Conservation (phyloP, 108 stramenopile genomes). For the Nannochloropsis salina region DNA sequence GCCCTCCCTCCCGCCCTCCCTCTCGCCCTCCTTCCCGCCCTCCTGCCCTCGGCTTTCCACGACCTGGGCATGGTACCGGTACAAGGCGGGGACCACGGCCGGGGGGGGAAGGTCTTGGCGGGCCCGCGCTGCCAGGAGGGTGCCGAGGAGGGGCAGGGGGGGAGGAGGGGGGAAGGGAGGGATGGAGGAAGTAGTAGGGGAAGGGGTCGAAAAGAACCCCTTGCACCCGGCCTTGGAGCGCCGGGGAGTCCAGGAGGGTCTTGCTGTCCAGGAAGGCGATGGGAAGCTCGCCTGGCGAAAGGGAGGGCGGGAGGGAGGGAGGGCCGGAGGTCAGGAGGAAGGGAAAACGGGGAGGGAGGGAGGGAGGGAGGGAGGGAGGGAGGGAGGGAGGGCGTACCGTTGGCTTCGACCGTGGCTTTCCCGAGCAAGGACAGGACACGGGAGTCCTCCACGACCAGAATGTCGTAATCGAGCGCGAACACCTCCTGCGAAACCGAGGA, state of each 20-base stretch:
- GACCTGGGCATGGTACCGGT: background rate
- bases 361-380: background rate
- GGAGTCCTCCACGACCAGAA: background rate
- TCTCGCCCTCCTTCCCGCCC: no score
- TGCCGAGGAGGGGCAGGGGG: background rate
- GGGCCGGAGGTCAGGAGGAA: background rate
- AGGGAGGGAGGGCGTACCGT: conserved; percentile 1
- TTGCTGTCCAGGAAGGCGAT: background rate
- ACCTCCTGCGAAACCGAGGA: background rate
- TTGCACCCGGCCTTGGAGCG: background rate
- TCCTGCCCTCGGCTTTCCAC: no score
- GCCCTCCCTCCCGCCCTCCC: background rate
- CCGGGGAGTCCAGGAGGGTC: background rate
- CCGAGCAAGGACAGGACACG: background rate
- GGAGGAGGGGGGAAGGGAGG: background rate
- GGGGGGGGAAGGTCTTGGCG: background rate
- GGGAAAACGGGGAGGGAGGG: background rate
- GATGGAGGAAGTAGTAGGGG: background rate
- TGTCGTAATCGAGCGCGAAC: background rate
- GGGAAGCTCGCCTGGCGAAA: background rate
- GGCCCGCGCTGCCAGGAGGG: background rate
- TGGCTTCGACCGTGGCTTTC: background rate
- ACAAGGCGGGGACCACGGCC: background rate
- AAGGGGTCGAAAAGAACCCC: background rate
- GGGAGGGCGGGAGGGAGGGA: conserved; percentile 1